These are phyloP conservation scores for Mollisiaceae sp. DNA, from an alignment of 2,329 filamentous ascomycete species.

Conservation along the genomic window DNA sequence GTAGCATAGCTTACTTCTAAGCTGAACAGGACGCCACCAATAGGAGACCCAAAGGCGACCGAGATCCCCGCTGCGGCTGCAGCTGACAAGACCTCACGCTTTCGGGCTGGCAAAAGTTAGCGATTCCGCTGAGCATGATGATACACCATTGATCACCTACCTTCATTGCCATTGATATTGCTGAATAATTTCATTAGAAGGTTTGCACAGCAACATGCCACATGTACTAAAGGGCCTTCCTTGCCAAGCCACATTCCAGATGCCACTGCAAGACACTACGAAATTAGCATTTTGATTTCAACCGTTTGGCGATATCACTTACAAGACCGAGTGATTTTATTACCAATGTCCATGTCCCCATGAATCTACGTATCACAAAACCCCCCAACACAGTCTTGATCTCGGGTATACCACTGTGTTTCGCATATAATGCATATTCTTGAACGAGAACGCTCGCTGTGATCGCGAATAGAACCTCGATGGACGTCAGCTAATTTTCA, in stretches of 20 bases:
- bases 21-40: constrained; percentile 93
- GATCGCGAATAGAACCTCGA: constrained; percentile 75
- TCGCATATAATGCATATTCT: constrained; percentile 85
- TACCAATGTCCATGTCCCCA: constrained; percentile 85
- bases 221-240: constrained; percentile 93
- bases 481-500: neutral
- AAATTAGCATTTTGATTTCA: constrained; percentile 34
- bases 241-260: constrained; percentile 97
- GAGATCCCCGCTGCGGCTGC: constrained; percentile 72
- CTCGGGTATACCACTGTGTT: constrained; percentile 95
- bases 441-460: constrained; percentile 80
- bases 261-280: constrained; percentile 82
- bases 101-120: constrained; percentile 67
- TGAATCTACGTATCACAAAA: constrained; percentile 87
- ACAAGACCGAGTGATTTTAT: constrained; percentile 91
- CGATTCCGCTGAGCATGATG: constrained; percentile 23
- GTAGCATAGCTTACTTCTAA: constrained; percentile 66
- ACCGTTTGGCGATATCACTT: constrained; percentile 41
- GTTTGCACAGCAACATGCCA: constrained; percentile 95
- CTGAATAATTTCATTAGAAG: constrained; percentile 89
- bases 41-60: constrained; percentile 68
- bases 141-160: constrained; percentile 47
- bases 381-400: constrained; percentile 96
- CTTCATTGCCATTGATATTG: constrained; percentile 85
- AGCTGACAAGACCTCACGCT: constrained; percentile 90